Evolutionary conservation across 1,284 basidiomycete genomes (phyloP), one percentile per base, ranked within the genome.

Genomic region (Phellopilus nigrolimitatus): DNA sequence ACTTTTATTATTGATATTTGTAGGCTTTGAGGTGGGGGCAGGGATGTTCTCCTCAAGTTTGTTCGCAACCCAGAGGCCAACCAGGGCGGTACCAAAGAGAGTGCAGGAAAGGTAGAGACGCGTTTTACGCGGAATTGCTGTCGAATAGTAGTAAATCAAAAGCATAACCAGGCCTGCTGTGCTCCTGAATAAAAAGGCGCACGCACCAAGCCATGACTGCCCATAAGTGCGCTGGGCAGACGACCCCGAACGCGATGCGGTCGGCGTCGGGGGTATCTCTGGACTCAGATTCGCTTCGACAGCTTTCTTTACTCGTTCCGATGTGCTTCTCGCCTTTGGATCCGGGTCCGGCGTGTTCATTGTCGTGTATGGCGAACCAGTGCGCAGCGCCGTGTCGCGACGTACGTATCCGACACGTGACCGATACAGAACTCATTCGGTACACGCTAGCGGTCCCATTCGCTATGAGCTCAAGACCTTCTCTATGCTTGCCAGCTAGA

Each of bases 141-240:
- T n/a, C n/a, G n/a, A n/a, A n/a, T n/a, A n/a, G 41, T 33, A 22
- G 9, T 4, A 17, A 12, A 5, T 17, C 13, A 28, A 15, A 33
- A 24, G 31, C 10, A 31, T 21, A 28, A 38, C 21, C 10, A 38
- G 17, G n/a, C n/a, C n/a, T n/a, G 3, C 5, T 36, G n/a, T 19
- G 42, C 21, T 1, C 27, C 17, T n/a, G 33, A 25, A 15, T 10
- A 36, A 36, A 41, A 6, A 19, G 47, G 34, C 13, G 22, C 31
- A 39, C 43, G 33, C 25, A 55, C 53, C 43, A 4, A 55, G 49
- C 53, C 53, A 55, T 12, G 53, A 55, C 38, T 55, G 53, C 8
- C 22, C 27, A 13, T 47, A 42, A 8, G 49, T 51, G 19, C 53
- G 53, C 25, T 55, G 53, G 27, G 3, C 24, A n/a, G 44, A 37